phyloP scores from a whole-genome alignment of 305 asterid genomes.

The Salvia sclarea region DNA sequence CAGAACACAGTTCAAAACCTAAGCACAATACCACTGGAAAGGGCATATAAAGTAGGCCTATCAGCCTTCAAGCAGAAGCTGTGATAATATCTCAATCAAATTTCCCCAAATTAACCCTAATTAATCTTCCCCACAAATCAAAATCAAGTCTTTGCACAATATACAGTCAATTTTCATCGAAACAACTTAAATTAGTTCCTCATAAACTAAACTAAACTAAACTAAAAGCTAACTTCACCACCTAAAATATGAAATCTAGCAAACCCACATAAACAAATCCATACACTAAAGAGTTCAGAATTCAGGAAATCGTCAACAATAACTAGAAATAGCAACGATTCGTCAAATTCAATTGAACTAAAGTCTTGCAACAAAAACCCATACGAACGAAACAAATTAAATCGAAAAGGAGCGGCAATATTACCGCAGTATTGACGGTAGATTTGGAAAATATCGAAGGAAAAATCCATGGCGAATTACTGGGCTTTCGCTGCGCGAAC shows the following conservation, averaged over 20 bases:
- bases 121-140: conserved; percentile 17
- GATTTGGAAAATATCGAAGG: conserved; percentile 59
- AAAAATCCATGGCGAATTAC: conserved; percentile 50
- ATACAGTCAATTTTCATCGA: not conserved
- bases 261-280: not conserved
- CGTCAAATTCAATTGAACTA: not conserved
- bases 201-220: not conserved
- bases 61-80: conserved; percentile 15
- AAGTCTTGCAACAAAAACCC: conserved; percentile 23
- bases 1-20: not conserved
- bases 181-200: not conserved
- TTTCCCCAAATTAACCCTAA: not conserved
- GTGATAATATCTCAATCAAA: conserved; percentile 19
- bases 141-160: not conserved
- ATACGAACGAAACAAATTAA: conserved; percentile 6
- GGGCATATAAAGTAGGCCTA: not conserved
- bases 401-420: not conserved
- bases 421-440: conserved; percentile 75
- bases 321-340: not conserved
- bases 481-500: conserved; percentile 36
- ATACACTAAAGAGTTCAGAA: not conserved
- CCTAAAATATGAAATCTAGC: not conserved
- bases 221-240: conserved; percentile 13
- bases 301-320: not conserved
- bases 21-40: not conserved